A percentile compares a stretch with the other conserved stretches of the same genome.
phyloP scores from a whole-genome alignment of 2,329 filamentous ascomycete species.

The Capronia coronata region DNA sequence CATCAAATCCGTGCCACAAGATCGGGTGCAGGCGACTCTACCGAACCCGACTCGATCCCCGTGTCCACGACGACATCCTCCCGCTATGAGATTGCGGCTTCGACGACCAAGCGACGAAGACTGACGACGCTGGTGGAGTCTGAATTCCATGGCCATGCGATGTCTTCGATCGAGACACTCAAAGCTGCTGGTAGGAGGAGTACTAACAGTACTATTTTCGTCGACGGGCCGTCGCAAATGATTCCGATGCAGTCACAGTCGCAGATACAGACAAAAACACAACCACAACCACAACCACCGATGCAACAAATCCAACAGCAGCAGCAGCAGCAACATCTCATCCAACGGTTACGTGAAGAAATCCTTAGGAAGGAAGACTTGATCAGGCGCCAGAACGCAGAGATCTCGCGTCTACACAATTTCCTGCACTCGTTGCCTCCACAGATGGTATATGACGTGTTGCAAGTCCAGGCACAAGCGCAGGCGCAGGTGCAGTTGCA shows the following conservation, averaged over 20 bases:
- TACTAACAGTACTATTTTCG: too few species aligned
- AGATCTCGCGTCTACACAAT: constrained; percentile 18
- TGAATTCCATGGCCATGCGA: too few species aligned
- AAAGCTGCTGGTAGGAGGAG: too few species aligned
- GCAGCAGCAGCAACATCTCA: not conserved
- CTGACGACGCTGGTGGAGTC: too few species aligned
- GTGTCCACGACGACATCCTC: too few species aligned
- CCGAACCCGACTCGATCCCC: too few species aligned
- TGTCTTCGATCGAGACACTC: too few species aligned
- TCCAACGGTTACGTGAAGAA: constrained; percentile 14
- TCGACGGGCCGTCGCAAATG: not conserved
- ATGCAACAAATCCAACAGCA: constrained; percentile 1
- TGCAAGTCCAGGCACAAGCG: constrained; percentile 2
- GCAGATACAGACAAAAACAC: not conserved
- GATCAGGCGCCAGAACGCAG: constrained; percentile 16
- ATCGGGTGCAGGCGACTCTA: not conserved
- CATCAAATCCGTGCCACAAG: not conserved
- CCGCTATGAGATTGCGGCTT: too few species aligned
- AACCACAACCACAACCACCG: not conserved
- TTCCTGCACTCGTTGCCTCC: constrained; percentile 18
- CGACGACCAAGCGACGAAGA: too few species aligned
- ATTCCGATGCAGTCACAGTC: not conserved
- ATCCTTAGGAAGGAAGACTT: constrained; percentile 18
- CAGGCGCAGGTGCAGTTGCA: not conserved
- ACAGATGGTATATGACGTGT: constrained; percentile 14